Percentiles rank a stretch among this genome's conserved stretches.
These are phyloP conservation scores for Wickerhamiella galacta DNA, from an alignment of 805 yeast species.

Conservation along the genomic window DNA sequence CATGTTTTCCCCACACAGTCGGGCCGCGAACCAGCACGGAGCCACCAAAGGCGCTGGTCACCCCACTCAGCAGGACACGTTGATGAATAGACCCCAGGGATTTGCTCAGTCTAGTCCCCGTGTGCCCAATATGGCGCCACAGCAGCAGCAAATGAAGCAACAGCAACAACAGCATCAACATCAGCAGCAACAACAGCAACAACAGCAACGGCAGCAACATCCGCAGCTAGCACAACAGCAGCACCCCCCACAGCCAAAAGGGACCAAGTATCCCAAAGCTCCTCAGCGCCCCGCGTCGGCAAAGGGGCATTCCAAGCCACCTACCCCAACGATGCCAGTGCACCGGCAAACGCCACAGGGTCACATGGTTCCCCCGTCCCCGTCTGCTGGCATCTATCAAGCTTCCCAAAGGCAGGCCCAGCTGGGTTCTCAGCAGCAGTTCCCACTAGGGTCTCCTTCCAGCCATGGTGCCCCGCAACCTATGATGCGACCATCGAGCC, in stretches of 20 bases:
- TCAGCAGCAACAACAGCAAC: neutral
- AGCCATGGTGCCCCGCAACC: too few species aligned
- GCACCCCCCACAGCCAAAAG: slow-evolving; percentile 14
- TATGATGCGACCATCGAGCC: too few species aligned
- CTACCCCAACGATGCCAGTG: too few species aligned
- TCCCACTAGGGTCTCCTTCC: too few species aligned
- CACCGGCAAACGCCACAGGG: too few species aligned
- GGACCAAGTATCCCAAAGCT: slow-evolving; percentile 5
- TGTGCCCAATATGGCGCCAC: neutral
- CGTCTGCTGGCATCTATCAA: slow-evolving; percentile 7
- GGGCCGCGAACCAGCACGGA: too few species aligned
- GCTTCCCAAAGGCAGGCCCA: slow-evolving; percentile 5
- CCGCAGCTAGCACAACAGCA: slow-evolving; percentile 1
- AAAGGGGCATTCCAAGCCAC: slow-evolving; percentile 2
- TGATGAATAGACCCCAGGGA: neutral
- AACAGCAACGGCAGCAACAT: slow-evolving; percentile 4
- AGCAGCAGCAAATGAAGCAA: slow-evolving; percentile 4
- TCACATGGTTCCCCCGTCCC: too few species aligned
- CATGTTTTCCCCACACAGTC: too few species aligned
- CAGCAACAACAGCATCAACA: slow-evolving; percentile 6
- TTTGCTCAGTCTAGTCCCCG: neutral
- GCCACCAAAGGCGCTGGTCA: neutral
- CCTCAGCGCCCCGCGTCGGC: slow-evolving; percentile 5
- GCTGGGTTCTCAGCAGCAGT: slow-evolving; percentile 4
- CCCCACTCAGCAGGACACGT: neutral